These are phyloP conservation scores for Paecilomyces dactylethromorphus DNA, from an alignment of 2,329 filamentous ascomycete species.

Conservation along the genomic window DNA sequence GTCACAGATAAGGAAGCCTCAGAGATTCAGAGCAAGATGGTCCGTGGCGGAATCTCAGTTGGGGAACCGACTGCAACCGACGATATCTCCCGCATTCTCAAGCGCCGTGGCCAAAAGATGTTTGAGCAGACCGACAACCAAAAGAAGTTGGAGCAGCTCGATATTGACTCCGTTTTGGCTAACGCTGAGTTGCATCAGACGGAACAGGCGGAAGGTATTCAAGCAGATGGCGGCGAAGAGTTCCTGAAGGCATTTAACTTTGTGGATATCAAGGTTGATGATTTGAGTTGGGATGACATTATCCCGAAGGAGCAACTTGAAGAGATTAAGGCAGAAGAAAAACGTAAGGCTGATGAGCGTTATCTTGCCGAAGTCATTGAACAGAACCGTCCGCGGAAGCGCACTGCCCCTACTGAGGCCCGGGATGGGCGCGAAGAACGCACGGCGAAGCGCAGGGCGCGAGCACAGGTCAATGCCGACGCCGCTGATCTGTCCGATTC, in stretches of 20 bases:
- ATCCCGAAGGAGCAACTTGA: constrained; percentile 91
- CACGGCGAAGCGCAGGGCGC: constrained; percentile 63
- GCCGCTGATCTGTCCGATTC: constrained; percentile 69
- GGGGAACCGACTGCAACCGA: constrained; percentile 85
- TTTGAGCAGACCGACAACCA: constrained; percentile 97
- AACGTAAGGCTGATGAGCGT: constrained; percentile 72
- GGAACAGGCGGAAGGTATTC: constrained; percentile 87
- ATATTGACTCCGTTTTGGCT: constrained; percentile 93
- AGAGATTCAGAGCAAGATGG: constrained; percentile 72
- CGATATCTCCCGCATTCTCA: constrained; percentile 92
- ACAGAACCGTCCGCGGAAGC: constrained; percentile 72
- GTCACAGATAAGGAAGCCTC: constrained; percentile 91
- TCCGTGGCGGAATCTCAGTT: constrained; percentile 50
- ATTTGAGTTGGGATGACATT: constrained; percentile 97
- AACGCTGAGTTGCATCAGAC: constrained; percentile 97
- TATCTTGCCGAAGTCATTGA: constrained; percentile 78
- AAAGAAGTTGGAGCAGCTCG: constrained; percentile 89
- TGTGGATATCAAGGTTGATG: constrained; percentile 88
- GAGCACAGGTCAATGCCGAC: constrained; percentile 56
- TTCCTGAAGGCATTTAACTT: constrained; percentile 88
- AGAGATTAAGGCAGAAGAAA: constrained; percentile 81
- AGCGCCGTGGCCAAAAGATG: constrained; percentile 97
- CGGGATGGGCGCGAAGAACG: constrained; percentile 54
- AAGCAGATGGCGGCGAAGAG: constrained; percentile 92
- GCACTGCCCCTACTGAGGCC: constrained; percentile 55